Conservation (phyloP, 1,284 basidiomycete species). For the Pascua guehoae region DNA sequence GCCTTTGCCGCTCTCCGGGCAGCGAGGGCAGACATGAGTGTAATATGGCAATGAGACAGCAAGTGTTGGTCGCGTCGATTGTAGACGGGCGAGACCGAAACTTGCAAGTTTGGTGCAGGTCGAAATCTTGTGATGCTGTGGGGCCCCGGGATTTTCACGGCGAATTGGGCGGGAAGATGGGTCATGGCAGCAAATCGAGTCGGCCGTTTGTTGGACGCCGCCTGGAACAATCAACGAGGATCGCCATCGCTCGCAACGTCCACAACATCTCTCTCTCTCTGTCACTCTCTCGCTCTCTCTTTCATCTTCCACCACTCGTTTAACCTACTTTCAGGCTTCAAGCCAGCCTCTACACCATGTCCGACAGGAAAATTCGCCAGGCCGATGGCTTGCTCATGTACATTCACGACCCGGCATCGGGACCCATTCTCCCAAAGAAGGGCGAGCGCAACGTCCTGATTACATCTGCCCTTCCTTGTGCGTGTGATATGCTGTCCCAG, state of each 20-base stretch:
- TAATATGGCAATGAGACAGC: background rate
- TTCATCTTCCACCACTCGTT: background rate
- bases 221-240: background rate
- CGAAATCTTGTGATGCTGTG: background rate
- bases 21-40: constrained; percentile 29
- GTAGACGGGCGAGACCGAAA: background rate
- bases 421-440: constrained; percentile 63
- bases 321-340: background rate
- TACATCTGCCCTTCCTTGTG: constrained; percentile 88
- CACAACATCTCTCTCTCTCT: background rate
- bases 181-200: background rate
- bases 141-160: background rate
- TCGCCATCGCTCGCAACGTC: background rate
- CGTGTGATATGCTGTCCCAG: background rate
- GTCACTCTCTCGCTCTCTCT: background rate
- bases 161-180: background rate
- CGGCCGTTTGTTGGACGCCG: background rate
- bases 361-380: constrained; percentile 20
- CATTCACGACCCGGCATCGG: constrained; percentile 35
- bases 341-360: constrained; percentile 25
- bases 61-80: background rate
- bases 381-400: constrained; percentile 52
- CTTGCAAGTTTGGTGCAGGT: background rate
- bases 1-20: constrained; percentile 28
- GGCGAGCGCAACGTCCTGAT: constrained; percentile 85